Conservation (phyloP, 345 rosid species). For the Gossypium thurberi region DNA sequence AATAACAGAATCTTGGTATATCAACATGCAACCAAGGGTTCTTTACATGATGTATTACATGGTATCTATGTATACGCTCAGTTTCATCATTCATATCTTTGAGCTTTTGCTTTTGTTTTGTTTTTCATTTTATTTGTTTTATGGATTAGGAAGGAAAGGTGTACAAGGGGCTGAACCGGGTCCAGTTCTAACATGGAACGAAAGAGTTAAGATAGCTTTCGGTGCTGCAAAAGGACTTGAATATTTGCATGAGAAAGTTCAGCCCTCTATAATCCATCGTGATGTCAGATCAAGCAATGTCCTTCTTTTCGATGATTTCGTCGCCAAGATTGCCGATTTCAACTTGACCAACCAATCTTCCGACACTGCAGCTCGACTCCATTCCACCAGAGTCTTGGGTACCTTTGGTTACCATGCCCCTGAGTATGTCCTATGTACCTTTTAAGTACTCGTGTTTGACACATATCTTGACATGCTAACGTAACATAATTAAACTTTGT, state of each 20-base stretch:
- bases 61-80: slow-evolving; percentile 29
- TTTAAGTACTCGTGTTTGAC: background rate
- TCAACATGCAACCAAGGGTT: slow-evolving; percentile 73
- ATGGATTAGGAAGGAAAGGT: slow-evolving; percentile 72
- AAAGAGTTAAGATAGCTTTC: slow-evolving; percentile 78
- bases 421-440: slow-evolving; percentile 40
- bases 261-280: slow-evolving; percentile 86
- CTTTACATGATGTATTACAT: slow-evolving; percentile 88
- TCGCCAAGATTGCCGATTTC: slow-evolving; percentile 89
- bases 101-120: background rate
- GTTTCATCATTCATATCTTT: background rate
- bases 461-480: background rate
- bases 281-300: slow-evolving; percentile 98
- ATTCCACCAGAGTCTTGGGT: slow-evolving; percentile 93
- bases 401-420: slow-evolving; percentile 99
- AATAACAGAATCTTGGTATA: slow-evolving; percentile 72
- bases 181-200: slow-evolving; percentile 80
- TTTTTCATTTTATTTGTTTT: background rate
- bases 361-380: slow-evolving; percentile 86
- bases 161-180: slow-evolving; percentile 97
- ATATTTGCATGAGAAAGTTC: slow-evolving; percentile 87
- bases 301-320: slow-evolving; percentile 70
- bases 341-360: slow-evolving; percentile 86
- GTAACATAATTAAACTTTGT: background rate
- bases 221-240: slow-evolving; percentile 98